These are phyloP conservation scores for Triangularia verruculosa DNA, from an alignment of 2,329 filamentous ascomycete species.

Conservation along the genomic window DNA sequence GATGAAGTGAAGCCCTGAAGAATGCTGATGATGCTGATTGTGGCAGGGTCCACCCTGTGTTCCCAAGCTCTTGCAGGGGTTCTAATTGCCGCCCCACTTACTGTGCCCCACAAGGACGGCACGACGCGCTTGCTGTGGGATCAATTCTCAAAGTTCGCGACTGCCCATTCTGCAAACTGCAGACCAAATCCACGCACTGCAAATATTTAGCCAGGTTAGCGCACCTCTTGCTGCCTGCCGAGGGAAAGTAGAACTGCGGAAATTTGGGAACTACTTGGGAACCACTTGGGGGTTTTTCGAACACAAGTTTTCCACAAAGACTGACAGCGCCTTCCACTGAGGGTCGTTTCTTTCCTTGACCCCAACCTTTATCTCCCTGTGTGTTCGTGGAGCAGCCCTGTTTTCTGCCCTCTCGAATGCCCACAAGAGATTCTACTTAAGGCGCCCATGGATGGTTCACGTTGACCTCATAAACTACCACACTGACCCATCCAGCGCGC, in stretches of 20 bases:
- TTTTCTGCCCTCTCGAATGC: background rate
- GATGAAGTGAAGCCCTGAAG: background rate
- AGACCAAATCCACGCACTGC: background rate
- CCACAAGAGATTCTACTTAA: background rate
- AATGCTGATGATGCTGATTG: background rate
- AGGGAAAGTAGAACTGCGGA: background rate
- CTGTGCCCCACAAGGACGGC: slow-evolving; percentile 6
- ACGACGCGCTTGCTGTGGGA: slow-evolving; percentile 16
- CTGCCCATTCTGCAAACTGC: background rate
- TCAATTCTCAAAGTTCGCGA: slow-evolving; percentile 7
- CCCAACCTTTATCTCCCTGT: background rate
- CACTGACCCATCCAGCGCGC: background rate
- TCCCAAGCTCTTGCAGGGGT: slow-evolving; percentile 7
- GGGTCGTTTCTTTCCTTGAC: background rate
- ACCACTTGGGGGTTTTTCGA: no score
- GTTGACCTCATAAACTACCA: background rate
- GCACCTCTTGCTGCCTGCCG: background rate
- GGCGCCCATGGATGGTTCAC: background rate
- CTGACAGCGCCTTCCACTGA: background rate
- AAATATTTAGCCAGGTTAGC: background rate
- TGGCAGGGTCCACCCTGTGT: background rate
- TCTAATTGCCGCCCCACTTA: slow-evolving; percentile 12
- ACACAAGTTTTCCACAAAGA: background rate
- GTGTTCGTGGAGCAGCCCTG: background rate
- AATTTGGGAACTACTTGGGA: no score